phyloP scores from a whole-genome alignment of 192 early-diverging fungal species.

The Backusella psychrophila region DNA sequence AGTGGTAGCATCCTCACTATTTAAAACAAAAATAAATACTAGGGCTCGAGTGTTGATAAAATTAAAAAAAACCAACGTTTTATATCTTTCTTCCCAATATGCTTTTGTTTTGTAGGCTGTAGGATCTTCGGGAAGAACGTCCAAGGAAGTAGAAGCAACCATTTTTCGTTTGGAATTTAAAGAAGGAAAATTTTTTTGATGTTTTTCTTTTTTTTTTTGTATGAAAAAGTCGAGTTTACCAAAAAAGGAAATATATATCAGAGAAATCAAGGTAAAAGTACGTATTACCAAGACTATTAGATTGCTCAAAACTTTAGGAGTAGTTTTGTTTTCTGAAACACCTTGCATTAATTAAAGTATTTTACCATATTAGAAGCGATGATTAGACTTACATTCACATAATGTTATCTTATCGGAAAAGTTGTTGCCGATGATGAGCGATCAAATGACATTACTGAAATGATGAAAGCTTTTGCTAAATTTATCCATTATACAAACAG shows the following conservation, averaged over 20 bases:
- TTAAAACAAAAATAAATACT: background rate
- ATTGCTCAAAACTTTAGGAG: no score
- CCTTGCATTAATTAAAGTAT: no score
- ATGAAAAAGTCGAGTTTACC: background rate
- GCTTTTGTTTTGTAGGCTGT: constrained; percentile 70
- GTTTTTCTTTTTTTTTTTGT: background rate
- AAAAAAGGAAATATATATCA: background rate
- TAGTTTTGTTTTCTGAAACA: no score
- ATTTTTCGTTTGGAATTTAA: constrained; percentile 11
- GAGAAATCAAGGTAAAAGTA: no score
- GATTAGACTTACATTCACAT: no score
- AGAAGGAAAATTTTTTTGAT: background rate
- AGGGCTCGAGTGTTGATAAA: background rate
- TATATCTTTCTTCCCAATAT: constrained; percentile 77
- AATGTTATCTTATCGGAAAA: no score
- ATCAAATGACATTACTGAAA: no score
- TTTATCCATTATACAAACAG: no score
- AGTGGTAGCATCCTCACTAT: constrained; percentile 42
- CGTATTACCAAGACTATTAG: no score
- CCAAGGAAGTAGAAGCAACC: constrained; percentile 35
- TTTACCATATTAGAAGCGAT: no score
- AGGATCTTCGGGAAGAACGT: constrained; percentile 59
- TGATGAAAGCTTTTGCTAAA: no score
- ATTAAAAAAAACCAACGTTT: constrained; percentile 37
- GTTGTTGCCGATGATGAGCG: no score